phyloP scores from a whole-genome alignment of 2,329 filamentous ascomycete species.

The Cladosporium sp. region DNA sequence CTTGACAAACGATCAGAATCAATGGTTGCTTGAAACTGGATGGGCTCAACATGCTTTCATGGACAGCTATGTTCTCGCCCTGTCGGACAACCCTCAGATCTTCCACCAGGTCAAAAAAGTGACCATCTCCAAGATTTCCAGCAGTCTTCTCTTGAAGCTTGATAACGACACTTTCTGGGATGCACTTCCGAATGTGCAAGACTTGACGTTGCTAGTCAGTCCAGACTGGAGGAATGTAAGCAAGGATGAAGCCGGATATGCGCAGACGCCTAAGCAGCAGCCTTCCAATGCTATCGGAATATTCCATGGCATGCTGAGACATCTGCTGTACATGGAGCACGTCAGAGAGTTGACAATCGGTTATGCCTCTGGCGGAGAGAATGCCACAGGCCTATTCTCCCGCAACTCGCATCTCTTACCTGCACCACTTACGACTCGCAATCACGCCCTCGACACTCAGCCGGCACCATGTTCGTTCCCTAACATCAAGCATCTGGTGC shows the following conservation, averaged over 20 bases:
- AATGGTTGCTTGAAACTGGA: conserved; percentile 64
- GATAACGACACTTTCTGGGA: conserved; percentile 59
- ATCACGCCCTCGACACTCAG: conserved; percentile 35
- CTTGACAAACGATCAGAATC: conserved; percentile 60
- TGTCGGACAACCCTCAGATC: conserved; percentile 55
- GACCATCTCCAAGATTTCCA: conserved; percentile 62
- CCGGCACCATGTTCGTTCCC: conserved; percentile 42
- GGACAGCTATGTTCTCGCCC: conserved; percentile 61
- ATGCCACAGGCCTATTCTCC: conserved; percentile 57
- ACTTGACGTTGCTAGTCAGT: conserved; percentile 57
- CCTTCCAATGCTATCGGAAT: conserved; percentile 50
- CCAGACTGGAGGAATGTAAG: conserved; percentile 62
- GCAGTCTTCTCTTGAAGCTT: conserved; percentile 55
- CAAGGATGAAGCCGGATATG: conserved; percentile 49
- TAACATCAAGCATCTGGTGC: conserved; percentile 54
- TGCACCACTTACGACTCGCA: conserved; percentile 47
- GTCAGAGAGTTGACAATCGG: conserved; percentile 61
- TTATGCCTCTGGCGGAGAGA: conserved; percentile 65
- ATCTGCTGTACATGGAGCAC: conserved; percentile 41
- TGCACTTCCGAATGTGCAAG: conserved; percentile 50
- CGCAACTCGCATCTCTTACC: conserved; percentile 61
- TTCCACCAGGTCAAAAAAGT: conserved; percentile 56
- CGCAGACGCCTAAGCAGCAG: conserved; percentile 46
- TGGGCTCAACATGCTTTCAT: conserved; percentile 69
- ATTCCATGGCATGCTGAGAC: conserved; percentile 51